A percentile compares a stretch with the other conserved stretches of the same genome.
phyloP scores from a whole-genome alignment of 164 flowering plant genomes.

The Vitis rotundifolia region DNA sequence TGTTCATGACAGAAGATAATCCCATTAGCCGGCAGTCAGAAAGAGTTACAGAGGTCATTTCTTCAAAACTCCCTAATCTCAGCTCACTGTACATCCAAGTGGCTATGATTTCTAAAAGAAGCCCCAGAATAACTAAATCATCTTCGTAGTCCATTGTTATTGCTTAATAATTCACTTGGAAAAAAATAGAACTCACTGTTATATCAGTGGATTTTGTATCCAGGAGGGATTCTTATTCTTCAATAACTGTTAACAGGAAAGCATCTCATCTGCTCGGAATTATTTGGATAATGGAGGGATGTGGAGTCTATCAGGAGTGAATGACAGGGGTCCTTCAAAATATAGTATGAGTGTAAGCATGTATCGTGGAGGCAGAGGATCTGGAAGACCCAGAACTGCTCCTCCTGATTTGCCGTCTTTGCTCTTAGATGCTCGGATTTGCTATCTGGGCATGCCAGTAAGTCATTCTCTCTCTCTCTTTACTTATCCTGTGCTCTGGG shows the following conservation, averaged over 20 bases:
- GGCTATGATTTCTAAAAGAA: not conserved
- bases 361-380: conserved; percentile 71
- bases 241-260: conserved; percentile 49
- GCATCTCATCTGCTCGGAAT: conserved; percentile 65
- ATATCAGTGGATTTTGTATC: not conserved
- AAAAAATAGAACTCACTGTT: not conserved
- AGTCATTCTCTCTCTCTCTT: conserved; percentile 21
- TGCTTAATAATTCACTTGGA: not conserved
- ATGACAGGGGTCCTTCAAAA: conserved; percentile 45
- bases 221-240: not conserved
- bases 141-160: not conserved
- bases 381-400: conserved; percentile 64
- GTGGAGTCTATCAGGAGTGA: conserved; percentile 55
- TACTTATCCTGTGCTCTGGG: not conserved
- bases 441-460: conserved; percentile 93
- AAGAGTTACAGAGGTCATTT: conserved; percentile 66
- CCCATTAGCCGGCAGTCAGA: conserved; percentile 63
- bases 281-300: conserved; percentile 75
- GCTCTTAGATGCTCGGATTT: conserved; percentile 81
- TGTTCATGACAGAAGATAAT: conserved; percentile 90
- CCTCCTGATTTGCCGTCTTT: conserved; percentile 96
- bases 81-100: not conserved
- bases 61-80: not conserved
- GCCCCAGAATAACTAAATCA: too few species aligned
- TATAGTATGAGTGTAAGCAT: conserved; percentile 74